A percentile compares a stretch with the other conserved stretches of the same genome.
Conservation (phyloP, 2,329 filamentous ascomycete genomes). For the Cordyceps sp. region DNA sequence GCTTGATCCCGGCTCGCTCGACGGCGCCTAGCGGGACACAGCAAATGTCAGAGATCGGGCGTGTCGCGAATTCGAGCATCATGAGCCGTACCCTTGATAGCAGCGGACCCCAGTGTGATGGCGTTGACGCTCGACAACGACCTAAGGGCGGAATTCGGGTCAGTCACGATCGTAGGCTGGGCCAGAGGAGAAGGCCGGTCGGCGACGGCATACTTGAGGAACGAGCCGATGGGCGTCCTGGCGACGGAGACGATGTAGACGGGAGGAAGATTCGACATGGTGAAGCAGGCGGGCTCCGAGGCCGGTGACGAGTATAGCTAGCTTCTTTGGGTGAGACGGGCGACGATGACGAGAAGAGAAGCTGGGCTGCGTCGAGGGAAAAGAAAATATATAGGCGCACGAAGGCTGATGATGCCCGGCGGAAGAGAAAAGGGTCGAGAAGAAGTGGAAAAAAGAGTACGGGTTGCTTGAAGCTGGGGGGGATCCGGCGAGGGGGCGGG, state of each 20-base stretch:
- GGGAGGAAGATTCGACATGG: constrained; percentile 64
- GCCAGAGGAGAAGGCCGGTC: not conserved
- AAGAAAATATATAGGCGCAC: too few relatives aligned
- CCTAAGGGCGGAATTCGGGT: constrained; percentile 27
- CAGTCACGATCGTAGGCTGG: not conserved
- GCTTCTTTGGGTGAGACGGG: too few relatives aligned
- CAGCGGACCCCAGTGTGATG: constrained; percentile 71
- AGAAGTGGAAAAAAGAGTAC: too few relatives aligned
- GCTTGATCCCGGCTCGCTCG: constrained; percentile 74
- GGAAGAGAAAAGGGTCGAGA: too few relatives aligned
- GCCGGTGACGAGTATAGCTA: too few relatives aligned
- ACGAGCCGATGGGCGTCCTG: constrained; percentile 84
- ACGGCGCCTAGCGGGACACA: constrained; percentile 44
- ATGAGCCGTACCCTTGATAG: constrained; percentile 60
- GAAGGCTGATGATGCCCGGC: too few relatives aligned
- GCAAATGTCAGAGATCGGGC: not conserved
- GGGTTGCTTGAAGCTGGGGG: too few relatives aligned
- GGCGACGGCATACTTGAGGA: constrained; percentile 54
- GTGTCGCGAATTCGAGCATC: not conserved
- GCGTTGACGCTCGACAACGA: constrained; percentile 79
- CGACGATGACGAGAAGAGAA: too few relatives aligned
- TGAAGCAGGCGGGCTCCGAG: too few relatives aligned
- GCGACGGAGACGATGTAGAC: constrained; percentile 93
- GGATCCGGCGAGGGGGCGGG: too few relatives aligned
- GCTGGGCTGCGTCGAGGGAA: too few relatives aligned